A percentile compares a stretch with the other conserved stretches of the same genome.
Evolutionary conservation across 352 stramenopile genomes (phyloP).

Genomic region (Phytophthora sp.): DNA sequence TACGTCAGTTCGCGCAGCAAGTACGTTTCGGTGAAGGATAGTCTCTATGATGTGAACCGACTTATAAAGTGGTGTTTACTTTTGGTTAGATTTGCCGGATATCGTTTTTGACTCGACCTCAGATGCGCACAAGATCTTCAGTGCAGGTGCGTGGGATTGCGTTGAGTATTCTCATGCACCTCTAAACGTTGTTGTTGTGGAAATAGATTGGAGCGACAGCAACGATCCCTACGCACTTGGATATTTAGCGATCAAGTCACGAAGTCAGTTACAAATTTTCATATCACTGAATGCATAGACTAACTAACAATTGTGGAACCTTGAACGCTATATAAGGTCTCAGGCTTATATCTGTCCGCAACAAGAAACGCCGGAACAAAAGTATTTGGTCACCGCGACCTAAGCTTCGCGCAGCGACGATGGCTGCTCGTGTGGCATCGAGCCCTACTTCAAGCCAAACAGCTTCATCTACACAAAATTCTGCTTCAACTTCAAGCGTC

Average conservation of each 20-base stretch:
- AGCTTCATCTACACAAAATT: neutral
- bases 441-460: constrained; percentile 2
- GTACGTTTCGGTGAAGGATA: constrained; percentile 34
- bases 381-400: constrained; percentile 18
- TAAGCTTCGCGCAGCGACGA: constrained; percentile 23
- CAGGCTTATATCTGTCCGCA: constrained; percentile 16
- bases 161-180: neutral
- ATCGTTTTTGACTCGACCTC: constrained; percentile 61
- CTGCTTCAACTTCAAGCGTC: neutral
- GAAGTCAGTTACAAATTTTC: constrained; percentile 35
- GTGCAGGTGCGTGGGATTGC: constrained; percentile 25
- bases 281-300: no score
- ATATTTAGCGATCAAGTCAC: constrained; percentile 48
- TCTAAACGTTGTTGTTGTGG: neutral
- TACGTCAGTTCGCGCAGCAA: constrained; percentile 41
- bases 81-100: constrained; percentile 62
- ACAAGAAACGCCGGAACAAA: constrained; percentile 30
- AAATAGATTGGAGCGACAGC: constrained; percentile 54
- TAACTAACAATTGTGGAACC: constrained; percentile 2
- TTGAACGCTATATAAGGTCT: constrained; percentile 14
- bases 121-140: constrained; percentile 75
- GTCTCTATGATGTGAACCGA: constrained; percentile 11
- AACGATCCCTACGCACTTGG: constrained; percentile 65
- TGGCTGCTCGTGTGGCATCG: constrained; percentile 3
- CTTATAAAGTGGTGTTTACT: no score